A percentile compares a stretch with the other conserved stretches of the same genome.
Conservation (phyloP, 345 rosid species). For the Camelina neglecta region DNA sequence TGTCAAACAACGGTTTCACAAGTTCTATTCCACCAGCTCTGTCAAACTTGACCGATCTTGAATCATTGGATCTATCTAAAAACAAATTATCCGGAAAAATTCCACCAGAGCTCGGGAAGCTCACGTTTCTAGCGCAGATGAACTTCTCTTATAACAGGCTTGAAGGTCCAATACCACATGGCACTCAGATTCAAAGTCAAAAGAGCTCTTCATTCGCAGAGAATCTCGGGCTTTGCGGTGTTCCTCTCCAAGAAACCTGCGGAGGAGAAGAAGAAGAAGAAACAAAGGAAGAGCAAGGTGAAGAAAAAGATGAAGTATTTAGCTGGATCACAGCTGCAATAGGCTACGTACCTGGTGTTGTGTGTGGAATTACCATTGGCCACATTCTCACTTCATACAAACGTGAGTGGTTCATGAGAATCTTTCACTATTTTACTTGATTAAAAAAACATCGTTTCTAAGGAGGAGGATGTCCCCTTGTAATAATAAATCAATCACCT, state of each 20-base stretch:
- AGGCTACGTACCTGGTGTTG: slow-evolving; percentile 9
- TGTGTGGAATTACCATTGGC: slow-evolving; percentile 28
- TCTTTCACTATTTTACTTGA: not conserved
- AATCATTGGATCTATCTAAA: slow-evolving; percentile 30
- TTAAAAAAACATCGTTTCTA: not conserved
- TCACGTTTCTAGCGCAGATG: slow-evolving; percentile 13
- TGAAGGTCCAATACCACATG: slow-evolving; percentile 37
- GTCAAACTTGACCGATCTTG: not conserved
- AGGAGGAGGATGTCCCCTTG: not conserved
- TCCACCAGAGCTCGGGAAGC: slow-evolving; percentile 20
- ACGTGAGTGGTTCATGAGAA: not conserved
- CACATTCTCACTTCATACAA: slow-evolving; percentile 32
- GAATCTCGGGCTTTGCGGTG: slow-evolving; percentile 11
- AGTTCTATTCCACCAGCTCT: not conserved
- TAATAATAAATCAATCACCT: not conserved
- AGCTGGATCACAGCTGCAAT: slow-evolving; percentile 35
- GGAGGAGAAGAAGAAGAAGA: not conserved
- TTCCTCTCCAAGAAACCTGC: slow-evolving; percentile 16
- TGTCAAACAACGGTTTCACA: slow-evolving; percentile 34
- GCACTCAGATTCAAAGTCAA: slow-evolving; percentile 35
- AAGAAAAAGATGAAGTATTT: not conserved
- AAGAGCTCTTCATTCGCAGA: slow-evolving; percentile 16
- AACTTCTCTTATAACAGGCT: slow-evolving; percentile 35
- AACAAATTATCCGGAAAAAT: slow-evolving; percentile 19
- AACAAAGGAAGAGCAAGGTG: slow-evolving; percentile 17